Evolutionary conservation across 1,284 basidiomycete species (phyloP), one percentile per base, ranked within the genome.

Genomic region (Macrocystidia cucumis): DNA sequence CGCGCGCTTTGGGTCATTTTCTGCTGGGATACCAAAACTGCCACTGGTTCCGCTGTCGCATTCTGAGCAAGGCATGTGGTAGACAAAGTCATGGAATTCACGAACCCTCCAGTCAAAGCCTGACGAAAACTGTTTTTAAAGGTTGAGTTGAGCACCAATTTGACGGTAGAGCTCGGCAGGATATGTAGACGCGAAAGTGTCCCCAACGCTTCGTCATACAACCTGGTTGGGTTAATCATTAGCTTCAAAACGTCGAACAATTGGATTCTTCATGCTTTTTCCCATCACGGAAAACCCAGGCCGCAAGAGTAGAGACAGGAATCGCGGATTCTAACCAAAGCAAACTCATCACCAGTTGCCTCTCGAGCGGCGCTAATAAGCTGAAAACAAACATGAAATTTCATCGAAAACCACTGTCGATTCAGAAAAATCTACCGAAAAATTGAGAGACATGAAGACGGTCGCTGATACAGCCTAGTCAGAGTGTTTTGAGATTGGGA

Each of bases 401-500:
- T 39, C 36, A 35, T 19, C 11, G 39, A 37, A 42, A 34, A 34
- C 35, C 22, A 41, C 34, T 13, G 20, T 29, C n/a, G 41, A 34
- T 18, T 43, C 26, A 38, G 29, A 31, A 25, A 28, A 40, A 38
- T 46, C 50, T 44, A 90, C 89, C 92, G 79, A 57, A 97, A 92
- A 56, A 98, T 82, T 28, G 91, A 90, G 21, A 98, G 75, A 62
- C 92, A 96, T 56, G 89, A 86, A 2, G 91, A 93, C 13, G 95
- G 92, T 12, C 80, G 78, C 50, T 83, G 75, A 57, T 96, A 98
- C 32, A 98, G 69, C 31, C 89, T 74, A 32, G 78, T 85, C 39
- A 95, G 69, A 25, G 87, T 85, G 32, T 75, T 82, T 51, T 90
- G 84, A 0, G 89, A 85, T 51, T 96, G 89, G 5, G 79, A 77